phyloP scores from a whole-genome alignment of 164 flowering plant genomes.

The Sedum album region DNA sequence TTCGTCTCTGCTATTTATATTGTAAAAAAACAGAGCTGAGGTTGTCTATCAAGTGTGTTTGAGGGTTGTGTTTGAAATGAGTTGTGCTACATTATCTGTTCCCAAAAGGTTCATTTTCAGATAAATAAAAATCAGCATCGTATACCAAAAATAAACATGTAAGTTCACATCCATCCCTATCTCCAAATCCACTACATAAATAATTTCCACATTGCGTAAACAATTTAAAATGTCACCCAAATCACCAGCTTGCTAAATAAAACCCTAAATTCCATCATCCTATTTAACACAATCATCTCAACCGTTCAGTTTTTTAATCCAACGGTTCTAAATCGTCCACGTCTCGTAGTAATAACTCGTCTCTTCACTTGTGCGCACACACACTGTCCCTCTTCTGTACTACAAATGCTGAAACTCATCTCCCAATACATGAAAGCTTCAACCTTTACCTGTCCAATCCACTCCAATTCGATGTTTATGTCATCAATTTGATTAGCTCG shows the following conservation, averaged over 20 bases:
- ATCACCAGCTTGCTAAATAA: slow-evolving; percentile 1
- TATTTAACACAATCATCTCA: background rate
- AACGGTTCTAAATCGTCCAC: background rate
- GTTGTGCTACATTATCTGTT: too few species aligned
- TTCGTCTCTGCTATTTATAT: too few species aligned
- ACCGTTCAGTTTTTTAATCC: background rate
- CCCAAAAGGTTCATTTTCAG: too few species aligned
- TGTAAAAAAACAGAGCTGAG: too few species aligned
- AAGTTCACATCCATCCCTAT: background rate
- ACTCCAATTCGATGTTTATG: background rate
- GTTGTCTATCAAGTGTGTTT: too few species aligned
- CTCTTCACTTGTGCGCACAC: slow-evolving; percentile 3
- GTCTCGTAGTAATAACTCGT: background rate
- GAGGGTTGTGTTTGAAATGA: too few species aligned
- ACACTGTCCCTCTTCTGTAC: background rate
- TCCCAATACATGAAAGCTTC: slow-evolving; percentile 2
- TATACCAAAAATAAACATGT: too few species aligned
- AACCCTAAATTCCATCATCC: slow-evolving; percentile 3
- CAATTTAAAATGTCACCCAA: background rate
- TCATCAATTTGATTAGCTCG: background rate
- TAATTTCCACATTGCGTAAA: background rate
- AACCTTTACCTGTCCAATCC: background rate
- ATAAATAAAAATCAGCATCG: too few species aligned
- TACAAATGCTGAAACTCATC: slow-evolving; percentile 1
- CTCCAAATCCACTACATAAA: background rate